These are phyloP conservation scores for Helotiales sp. DNA, from an alignment of 2,329 filamentous ascomycete genomes.

Conservation along the genomic window DNA sequence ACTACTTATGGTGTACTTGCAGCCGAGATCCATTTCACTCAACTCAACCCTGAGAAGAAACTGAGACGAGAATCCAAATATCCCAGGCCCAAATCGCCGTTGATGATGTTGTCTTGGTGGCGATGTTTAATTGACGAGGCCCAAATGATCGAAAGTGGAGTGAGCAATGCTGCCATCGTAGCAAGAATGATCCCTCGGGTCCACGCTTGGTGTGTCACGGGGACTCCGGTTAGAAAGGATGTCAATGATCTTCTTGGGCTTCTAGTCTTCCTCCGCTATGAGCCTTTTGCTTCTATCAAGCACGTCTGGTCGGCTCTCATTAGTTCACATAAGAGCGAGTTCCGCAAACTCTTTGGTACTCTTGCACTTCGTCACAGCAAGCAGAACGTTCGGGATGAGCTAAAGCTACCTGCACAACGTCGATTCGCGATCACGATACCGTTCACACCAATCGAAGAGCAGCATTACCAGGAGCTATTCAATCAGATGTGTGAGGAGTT, in stretches of 20 bases:
- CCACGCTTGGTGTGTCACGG: conserved; percentile 90
- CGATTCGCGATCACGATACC: conserved; percentile 86
- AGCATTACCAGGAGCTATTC: conserved; percentile 79
- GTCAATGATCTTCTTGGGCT: conserved; percentile 79
- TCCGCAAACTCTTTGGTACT: conserved; percentile 66
- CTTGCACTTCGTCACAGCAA: conserved; percentile 88
- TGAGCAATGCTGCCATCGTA: conserved; percentile 79
- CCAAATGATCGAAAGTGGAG: conserved; percentile 90
- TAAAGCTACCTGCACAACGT: conserved; percentile 78
- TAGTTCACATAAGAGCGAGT: conserved; percentile 58
- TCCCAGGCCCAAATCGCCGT: conserved; percentile 67
- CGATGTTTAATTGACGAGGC: conserved; percentile 76
- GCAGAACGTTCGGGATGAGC: conserved; percentile 72
- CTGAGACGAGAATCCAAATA: conserved; percentile 65
- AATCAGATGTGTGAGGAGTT: conserved; percentile 72
- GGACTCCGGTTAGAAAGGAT: conserved; percentile 82
- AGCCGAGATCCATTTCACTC: conserved; percentile 76
- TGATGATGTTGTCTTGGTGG: conserved; percentile 84
- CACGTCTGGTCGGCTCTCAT: conserved; percentile 70
- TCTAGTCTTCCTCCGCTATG: conserved; percentile 75
- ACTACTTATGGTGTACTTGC: conserved; percentile 72
- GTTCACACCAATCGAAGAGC: conserved; percentile 87
- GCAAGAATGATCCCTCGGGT: conserved; percentile 77
- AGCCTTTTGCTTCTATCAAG: conserved; percentile 68
- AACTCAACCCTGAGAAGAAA: conserved; percentile 66